Conservation (phyloP, 176 grass and related monocot genomes). For the Carex kokanica region DNA sequence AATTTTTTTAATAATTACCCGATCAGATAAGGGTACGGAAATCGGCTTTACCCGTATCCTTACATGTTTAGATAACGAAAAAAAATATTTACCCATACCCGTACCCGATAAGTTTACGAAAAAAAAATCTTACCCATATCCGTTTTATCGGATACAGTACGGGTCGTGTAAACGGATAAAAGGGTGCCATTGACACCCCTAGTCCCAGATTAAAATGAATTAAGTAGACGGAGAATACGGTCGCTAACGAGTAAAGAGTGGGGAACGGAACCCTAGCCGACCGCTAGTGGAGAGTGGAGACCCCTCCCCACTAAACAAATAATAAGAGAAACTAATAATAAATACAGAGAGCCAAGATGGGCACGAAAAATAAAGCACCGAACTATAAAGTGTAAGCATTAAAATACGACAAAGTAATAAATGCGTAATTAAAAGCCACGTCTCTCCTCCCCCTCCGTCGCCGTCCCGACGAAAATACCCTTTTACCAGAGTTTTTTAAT, state of each 20-base stretch:
- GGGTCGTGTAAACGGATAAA: too few relatives aligned
- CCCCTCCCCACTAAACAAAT: slow-evolving; percentile 7
- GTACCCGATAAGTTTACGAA: too few relatives aligned
- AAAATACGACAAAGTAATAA: slow-evolving; percentile 33
- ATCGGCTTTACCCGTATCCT: too few relatives aligned
- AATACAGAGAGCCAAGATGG: slow-evolving; percentile 10
- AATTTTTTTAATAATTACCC: too few relatives aligned
- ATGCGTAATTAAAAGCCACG: slow-evolving; percentile 24
- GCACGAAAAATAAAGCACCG: slow-evolving; percentile 19
- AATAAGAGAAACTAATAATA: slow-evolving; percentile 1
- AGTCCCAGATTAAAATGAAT: neutral
- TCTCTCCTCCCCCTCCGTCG: slow-evolving; percentile 36
- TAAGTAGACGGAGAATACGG: slow-evolving; percentile 1
- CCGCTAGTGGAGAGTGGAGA: neutral
- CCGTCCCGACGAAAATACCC: slow-evolving; percentile 49
- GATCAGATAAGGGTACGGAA: too few relatives aligned
- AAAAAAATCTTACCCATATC: too few relatives aligned
- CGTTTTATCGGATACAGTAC: too few relatives aligned
- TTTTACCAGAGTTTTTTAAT: slow-evolving; percentile 34
- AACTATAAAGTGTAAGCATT: slow-evolving; percentile 21
- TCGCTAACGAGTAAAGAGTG: slow-evolving; percentile 11
- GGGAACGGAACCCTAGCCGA: slow-evolving; percentile 35
- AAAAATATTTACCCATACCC: too few relatives aligned
- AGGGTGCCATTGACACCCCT: too few relatives aligned
- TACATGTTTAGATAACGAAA: too few relatives aligned